Evolutionary conservation across 2,329 filamentous ascomycete species (phyloP), one percentile per base, ranked within the genome.

Genomic region (Fonsecaea pedrosoi): DNA sequence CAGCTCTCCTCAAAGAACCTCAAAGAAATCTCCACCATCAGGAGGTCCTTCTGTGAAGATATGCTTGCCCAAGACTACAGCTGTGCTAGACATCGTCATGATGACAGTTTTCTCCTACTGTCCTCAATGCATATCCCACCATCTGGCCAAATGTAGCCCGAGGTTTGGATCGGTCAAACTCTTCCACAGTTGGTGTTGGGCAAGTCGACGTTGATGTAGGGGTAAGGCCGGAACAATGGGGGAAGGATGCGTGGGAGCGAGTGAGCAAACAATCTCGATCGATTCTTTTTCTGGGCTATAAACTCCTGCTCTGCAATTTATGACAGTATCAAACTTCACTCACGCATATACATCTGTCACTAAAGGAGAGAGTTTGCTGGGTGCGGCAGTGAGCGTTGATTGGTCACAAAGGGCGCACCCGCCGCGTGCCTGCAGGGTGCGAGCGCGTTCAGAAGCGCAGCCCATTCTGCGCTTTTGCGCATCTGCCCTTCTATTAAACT

Each of bases 41-140:
- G 30, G 30, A 30, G 5, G 30, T 30, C 30, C 30, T 30, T 30
- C 30, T 30, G 30, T 30, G 30, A 30, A 30, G 30, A 30, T 30
- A 30, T 30, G 30, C 30, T 30, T 30, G 30, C 30, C 2, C 30
- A 30, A 3, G 30, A 30, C 30, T 30, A 2, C 30, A 30, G 5
- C 30, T 30, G 30, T 30, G 30, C 30, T 30, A 30, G 30, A 5
- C 5, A 2, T 30, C 3, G 30, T 30, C 1, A 30, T 30, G 30
- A 30, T 30, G 30, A 30, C 30, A 40, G 3, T 40, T 40, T 40
- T 15, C 13, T 21, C 37, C 10, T 15, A 12, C 37, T 55, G 30
- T 25, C 32, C n/a, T 65, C 63, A n/a, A 65, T 38, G 13, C 12
- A 15, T 9, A 40, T 40, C 9, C 37, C 37, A 4, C 3, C 37